phyloP scores from a whole-genome alignment of 257 asterid genomes.

The Apocynum venetum region DNA sequence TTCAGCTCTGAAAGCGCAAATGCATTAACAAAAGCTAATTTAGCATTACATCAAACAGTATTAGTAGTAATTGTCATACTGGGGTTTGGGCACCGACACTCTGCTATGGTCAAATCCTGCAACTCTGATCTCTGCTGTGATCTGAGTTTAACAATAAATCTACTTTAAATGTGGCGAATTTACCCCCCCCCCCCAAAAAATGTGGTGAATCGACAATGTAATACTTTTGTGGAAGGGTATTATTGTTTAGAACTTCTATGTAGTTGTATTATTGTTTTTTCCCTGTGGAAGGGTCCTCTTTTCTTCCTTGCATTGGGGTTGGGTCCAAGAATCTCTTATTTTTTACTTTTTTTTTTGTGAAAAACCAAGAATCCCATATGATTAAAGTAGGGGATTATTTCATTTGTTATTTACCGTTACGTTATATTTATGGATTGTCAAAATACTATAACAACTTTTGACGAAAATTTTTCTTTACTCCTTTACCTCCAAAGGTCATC shows the following conservation, averaged over 20 bases:
- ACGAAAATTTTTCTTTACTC: too few species aligned
- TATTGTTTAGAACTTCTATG: too few species aligned
- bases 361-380: not conserved
- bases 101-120: not conserved
- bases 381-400: not conserved
- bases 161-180: not conserved
- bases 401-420: not conserved
- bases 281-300: not conserved
- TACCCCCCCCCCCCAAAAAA: not conserved
- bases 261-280: not conserved
- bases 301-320: not conserved
- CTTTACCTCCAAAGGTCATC: too few species aligned
- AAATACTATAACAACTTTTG: too few species aligned
- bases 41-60: too few species aligned
- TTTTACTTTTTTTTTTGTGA: too few species aligned
- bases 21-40: too few species aligned
- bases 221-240: not conserved
- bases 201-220: not conserved
- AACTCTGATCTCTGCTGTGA: too few species aligned
- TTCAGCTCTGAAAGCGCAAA: not conserved
- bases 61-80: not conserved
- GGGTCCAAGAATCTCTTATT: not conserved
- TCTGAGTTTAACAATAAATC: not conserved
- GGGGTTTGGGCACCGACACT: constrained; percentile 13
- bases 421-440: too few species aligned